Evolutionary conservation across 257 asterid genomes (phyloP).

Genomic region (Gentiana dahurica): DNA sequence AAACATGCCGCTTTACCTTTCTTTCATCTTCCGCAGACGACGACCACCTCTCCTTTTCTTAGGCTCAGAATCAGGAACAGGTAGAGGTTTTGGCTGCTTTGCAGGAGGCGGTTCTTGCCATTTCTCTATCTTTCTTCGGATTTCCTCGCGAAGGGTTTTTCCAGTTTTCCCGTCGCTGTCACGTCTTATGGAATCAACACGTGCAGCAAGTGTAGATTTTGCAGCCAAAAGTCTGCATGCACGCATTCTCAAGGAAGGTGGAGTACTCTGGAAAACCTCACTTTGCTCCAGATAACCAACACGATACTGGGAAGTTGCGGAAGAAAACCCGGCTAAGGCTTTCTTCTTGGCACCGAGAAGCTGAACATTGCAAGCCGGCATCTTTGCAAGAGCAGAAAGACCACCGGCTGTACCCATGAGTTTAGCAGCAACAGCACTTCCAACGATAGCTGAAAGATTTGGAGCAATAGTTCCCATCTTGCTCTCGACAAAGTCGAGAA

Average conservation of each 20-base stretch:
- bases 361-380: slow-evolving; percentile 98
- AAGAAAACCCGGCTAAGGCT: slow-evolving; percentile 86
- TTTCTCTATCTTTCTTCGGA: slow-evolving; percentile 85
- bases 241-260: slow-evolving; percentile 82
- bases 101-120: slow-evolving; percentile 99
- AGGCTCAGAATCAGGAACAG: slow-evolving; percentile 99
- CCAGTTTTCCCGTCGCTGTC: slow-evolving; percentile 86
- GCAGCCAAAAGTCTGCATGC: slow-evolving; percentile 92
- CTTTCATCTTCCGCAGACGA: slow-evolving; percentile 92
- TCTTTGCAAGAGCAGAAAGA: slow-evolving; percentile 72
- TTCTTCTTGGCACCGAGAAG: slow-evolving; percentile 94
- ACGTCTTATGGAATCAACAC: slow-evolving; percentile 79
- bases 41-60: slow-evolving; percentile 97
- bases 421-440: slow-evolving; percentile 97
- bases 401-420: slow-evolving; percentile 99
- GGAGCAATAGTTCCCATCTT: slow-evolving; percentile 97
- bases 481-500: slow-evolving; percentile 93
- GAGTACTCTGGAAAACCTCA: slow-evolving; percentile 80
- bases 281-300: slow-evolving; percentile 87
- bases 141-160: slow-evolving; percentile 59
- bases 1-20: slow-evolving; percentile 39
- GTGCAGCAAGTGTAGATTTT: slow-evolving; percentile 91
- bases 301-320: slow-evolving; percentile 84
- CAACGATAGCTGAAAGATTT: slow-evolving; percentile 89
- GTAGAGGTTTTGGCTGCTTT: slow-evolving; percentile 95